These are phyloP conservation scores for Leishmania tropica DNA, from an alignment of 208 protist species.

Conservation along the genomic window DNA sequence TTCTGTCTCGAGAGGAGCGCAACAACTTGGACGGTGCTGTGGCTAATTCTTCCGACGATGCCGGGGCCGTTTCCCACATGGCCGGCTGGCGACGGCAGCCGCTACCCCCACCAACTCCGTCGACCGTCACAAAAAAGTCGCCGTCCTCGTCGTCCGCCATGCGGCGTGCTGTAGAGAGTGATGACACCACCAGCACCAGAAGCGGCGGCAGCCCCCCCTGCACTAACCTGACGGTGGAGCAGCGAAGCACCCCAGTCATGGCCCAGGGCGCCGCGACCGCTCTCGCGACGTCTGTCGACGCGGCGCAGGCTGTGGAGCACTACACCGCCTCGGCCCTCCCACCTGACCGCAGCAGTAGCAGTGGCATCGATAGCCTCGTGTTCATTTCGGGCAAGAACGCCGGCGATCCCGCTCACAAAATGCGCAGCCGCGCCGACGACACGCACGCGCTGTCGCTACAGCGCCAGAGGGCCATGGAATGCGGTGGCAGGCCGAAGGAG, in stretches of 20 bases:
- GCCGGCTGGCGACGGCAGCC: conserved; percentile 9
- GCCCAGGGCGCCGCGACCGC: conserved; percentile 12
- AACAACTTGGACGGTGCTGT: neutral
- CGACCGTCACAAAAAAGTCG: conserved; percentile 7
- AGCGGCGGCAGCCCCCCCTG: neutral
- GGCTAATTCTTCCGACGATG: neutral
- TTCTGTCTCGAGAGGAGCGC: neutral
- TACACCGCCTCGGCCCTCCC: conserved; percentile 27
- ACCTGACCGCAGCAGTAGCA: conserved; percentile 29
- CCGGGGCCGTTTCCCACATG: neutral
- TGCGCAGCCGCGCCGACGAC: neutral
- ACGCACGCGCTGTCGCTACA: neutral
- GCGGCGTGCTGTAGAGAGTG: conserved; percentile 2
- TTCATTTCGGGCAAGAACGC: neutral
- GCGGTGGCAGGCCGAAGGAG: conserved; percentile 18
- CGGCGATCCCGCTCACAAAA: neutral
- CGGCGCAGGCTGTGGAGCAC: conserved; percentile 16
- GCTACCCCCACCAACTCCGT: conserved; percentile 14
- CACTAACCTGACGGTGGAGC: conserved; percentile 17
- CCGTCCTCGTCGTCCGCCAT: conserved; percentile 10
- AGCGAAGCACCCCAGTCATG: conserved; percentile 13
- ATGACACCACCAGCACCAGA: neutral
- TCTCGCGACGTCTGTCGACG: conserved; percentile 9
- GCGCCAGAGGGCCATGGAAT: neutral
- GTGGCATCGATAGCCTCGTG: neutral